These are phyloP conservation scores for Fusarium solani-melongenae DNA, from an alignment of 2,329 filamentous ascomycete species.

Conservation along the genomic window DNA sequence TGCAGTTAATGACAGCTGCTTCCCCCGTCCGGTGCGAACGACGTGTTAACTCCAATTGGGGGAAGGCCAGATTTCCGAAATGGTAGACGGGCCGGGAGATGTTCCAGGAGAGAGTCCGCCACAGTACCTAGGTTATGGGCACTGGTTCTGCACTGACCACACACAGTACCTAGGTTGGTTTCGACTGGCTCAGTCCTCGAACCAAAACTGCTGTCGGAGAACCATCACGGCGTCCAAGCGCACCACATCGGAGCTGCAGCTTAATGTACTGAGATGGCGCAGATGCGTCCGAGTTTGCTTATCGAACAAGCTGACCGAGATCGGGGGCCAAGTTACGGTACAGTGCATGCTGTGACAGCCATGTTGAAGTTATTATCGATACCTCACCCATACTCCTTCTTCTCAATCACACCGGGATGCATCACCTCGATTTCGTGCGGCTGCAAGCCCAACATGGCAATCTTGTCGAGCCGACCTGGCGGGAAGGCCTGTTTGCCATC, in stretches of 20 bases:
- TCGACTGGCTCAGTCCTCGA: too few species aligned
- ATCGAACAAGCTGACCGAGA: neutral
- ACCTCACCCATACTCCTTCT: neutral
- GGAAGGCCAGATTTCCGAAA: slow-evolving; percentile 25
- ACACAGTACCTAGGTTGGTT: too few species aligned
- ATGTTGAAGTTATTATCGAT: neutral
- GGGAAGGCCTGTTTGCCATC: slow-evolving; percentile 48
- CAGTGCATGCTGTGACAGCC: neutral
- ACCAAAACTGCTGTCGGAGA: too few species aligned
- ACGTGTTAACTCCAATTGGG: slow-evolving; percentile 38
- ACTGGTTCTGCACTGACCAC: too few species aligned
- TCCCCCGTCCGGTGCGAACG: slow-evolving; percentile 31
- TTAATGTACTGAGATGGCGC: neutral
- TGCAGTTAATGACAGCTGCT: slow-evolving; percentile 35
- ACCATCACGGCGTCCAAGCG: neutral
- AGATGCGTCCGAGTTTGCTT: neutral
- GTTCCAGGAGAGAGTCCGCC: slow-evolving; percentile 8
- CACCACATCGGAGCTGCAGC: neutral
- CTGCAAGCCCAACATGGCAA: slow-evolving; percentile 46
- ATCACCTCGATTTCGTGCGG: slow-evolving; percentile 26
- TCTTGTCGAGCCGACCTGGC: slow-evolving; percentile 51
- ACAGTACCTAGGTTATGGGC: too few species aligned
- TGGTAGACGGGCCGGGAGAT: slow-evolving; percentile 18
- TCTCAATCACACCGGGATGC: slow-evolving; percentile 12
- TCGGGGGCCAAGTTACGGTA: neutral